Conservation (phyloP, 345 rosid species). For the Pistacia vera region DNA sequence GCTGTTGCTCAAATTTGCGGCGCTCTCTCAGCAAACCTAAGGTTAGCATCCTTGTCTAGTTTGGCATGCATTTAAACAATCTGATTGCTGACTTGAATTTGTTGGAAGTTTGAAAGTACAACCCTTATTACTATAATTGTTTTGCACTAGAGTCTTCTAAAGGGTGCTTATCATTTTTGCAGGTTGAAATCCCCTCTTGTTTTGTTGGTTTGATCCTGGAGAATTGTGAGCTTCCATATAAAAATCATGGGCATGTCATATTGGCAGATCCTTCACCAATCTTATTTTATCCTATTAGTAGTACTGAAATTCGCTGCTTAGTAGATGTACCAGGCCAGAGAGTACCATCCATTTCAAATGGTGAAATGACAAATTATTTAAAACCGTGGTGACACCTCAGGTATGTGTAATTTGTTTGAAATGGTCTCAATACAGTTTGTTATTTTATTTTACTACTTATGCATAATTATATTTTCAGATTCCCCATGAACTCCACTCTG, state of each 20-base stretch:
- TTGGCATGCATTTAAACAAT: too few species aligned
- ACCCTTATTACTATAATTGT: too few species aligned
- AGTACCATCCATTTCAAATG: conserved; percentile 12
- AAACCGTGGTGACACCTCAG: background rate
- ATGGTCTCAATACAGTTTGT: background rate
- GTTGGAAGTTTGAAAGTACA: too few species aligned
- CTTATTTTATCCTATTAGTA: conserved; percentile 13
- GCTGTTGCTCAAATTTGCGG: conserved; percentile 4
- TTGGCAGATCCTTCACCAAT: conserved; percentile 10
- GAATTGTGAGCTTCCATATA: conserved; percentile 9
- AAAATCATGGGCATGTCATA: conserved; percentile 12
- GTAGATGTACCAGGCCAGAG: conserved; percentile 8
- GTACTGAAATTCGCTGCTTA: conserved; percentile 9
- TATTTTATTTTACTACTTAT: background rate
- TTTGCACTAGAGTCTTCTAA: background rate
- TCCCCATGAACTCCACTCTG: background rate
- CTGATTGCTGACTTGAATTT: too few species aligned
- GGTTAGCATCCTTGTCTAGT: background rate
- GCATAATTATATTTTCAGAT: background rate
- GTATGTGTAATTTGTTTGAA: background rate
- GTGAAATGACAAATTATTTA: conserved; percentile 1
- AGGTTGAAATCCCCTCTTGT: conserved; percentile 15
- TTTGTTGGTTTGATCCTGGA: conserved; percentile 9
- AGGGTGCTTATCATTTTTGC: background rate
- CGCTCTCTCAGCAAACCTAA: conserved; percentile 6